Base-by-base conservation (phyloP, 2,329 filamentous ascomycete species). In the Fusarium sp. region DNA sequence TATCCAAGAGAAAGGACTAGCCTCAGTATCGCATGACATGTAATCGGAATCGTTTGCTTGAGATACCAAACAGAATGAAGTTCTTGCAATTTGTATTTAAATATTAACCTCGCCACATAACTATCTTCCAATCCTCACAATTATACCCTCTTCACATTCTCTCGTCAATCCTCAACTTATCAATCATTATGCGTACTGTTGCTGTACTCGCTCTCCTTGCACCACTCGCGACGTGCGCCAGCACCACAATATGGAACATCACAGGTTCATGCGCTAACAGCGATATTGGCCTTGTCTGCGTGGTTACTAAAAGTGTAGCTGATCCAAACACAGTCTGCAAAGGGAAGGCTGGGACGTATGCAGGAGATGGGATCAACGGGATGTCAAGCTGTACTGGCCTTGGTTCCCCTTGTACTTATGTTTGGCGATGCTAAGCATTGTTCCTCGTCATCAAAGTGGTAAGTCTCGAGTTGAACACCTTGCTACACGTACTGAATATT, bases 361-460 rank as follows among this genome's bases (percentile, higher is more conserved):
- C 17, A 6, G 45, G 45, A 17, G 26, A 20, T 15, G 57, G 57
- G 9, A 41, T 5, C 13, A 24, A 32, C 4, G 57, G 57, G 30
- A 52, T 30, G 28, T 10, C 57, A 9, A 41, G 34, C 34, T 60
- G 57, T 41, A 28, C 57, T 22, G 34, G 9, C 10, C 5, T 36
- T 5, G 57, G 57, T 7, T 20, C 22, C 2, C 17, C 57, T 18
- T 60, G 57, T 8, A 60, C 57, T 22, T 60, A 60, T 41, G 57
- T 60, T 41, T 60, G 57, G 57, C 22, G 57, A 9, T 60, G 57
- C n/a, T 52, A 59, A 26, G 10, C 11, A 13, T 20, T 52, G 5
- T 20, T 34, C 8, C 11, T 28, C 10, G 6, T 0, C 4, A 58
- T 58, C 6, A 3, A 22, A 15, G 2, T 17, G 17, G 57, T 60